Base-by-base conservation (phyloP, 306 rosid genomes). In the Lathyrus sativus region DNA sequence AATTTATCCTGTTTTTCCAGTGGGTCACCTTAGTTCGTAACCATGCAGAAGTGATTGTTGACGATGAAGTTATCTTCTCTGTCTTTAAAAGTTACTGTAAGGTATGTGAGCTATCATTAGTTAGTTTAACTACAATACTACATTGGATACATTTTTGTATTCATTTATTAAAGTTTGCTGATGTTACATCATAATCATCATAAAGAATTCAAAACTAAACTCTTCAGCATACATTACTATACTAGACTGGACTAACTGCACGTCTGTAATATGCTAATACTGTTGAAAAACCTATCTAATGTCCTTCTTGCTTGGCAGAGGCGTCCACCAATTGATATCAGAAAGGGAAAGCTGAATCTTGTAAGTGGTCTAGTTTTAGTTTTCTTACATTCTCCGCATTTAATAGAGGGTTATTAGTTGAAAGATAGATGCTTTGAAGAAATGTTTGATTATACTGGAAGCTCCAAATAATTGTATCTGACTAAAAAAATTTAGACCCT, bases 21-120 rank as follows among this genome's bases (percentile, higher is more conserved):
- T 93, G 99, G 99, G 73, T 84, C 79, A 80, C 92, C 50, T 73
- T 93, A 65, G 62, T 86, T 70, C 90, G 97, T 54, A 84, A 81
- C 49, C 99, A 93, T 78, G 99, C 96, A 4, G 97, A 88, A 78
- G 92, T 76, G 13, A 62, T 93, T 65, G 91, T 86, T 33, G 89
- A 88, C 37, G 99, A 93, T 68, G 85, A 86, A 43, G 64, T 62
- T 65, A 73, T 88, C 51, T 74, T 93, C 76, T 78, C 90, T 18
- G 78, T 79, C 68, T 93, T 93, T 38, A 81, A 79, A 74, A 88
- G 72, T 29, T 85, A 79, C 26, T 93, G 99, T 72, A 87, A 84
- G 93, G 99, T 93, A 71, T 43, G 84, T 65, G 45, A 48, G 70
- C 10, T 15, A 3, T 64, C 62, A 48, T 75, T 42, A n/a, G 53